Evolutionary conservation across 83 land plant species (phyloP).

Genomic region (Larix sibirica): DNA sequence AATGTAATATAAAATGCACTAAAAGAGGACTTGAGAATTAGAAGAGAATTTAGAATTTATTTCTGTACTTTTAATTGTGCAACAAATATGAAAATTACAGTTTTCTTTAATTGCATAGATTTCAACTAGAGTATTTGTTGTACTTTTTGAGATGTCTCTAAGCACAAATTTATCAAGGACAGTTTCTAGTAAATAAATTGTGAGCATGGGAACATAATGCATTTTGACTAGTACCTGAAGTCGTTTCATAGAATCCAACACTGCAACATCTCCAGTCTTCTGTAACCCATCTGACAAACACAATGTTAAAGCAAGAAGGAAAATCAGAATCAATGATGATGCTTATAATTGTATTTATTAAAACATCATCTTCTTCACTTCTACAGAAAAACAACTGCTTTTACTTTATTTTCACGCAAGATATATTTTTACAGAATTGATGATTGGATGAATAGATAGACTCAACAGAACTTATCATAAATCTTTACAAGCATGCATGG

Average conservation of each 20-base stretch:
- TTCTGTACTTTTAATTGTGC: no score
- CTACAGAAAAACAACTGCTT: not conserved
- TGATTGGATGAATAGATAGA: not conserved
- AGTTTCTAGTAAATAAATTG: no score
- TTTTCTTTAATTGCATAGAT: no score
- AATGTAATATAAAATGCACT: no score
- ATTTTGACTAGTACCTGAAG: not conserved
- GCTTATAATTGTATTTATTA: not conserved
- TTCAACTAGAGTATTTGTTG: no score
- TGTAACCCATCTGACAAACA: not conserved
- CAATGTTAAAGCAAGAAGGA: not conserved
- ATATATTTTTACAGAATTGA: not conserved
- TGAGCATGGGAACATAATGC: not conserved
- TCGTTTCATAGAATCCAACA: conserved; percentile 13
- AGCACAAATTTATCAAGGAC: no score
- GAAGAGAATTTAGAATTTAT: no score
- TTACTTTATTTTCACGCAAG: not conserved
- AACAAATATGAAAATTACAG: no score
- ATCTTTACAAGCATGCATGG: not conserved
- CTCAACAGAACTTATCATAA: not conserved
- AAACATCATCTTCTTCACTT: not conserved
- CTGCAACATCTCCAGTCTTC: conserved; percentile 3
- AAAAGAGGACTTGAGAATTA: no score
- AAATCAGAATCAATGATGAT: not conserved
- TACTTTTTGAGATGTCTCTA: no score